These are phyloP conservation scores for Mycena chlorophos DNA, from an alignment of 768 basidiomycete species.

Conservation along the genomic window DNA sequence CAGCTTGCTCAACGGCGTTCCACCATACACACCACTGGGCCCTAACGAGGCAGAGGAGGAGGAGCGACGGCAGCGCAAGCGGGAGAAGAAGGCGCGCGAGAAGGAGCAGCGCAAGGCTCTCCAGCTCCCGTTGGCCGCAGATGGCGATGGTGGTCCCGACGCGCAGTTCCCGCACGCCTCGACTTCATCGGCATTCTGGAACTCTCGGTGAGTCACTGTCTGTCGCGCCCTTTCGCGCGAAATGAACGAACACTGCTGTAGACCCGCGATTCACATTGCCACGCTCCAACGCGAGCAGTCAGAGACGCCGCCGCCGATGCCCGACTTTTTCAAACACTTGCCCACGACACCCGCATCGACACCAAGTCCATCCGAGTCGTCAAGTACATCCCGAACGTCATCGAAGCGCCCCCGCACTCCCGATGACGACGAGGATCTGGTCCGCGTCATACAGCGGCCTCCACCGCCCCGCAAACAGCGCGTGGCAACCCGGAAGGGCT, in stretches of 20 bases:
- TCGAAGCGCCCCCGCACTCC: slow-evolving; percentile 81
- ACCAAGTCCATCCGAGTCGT: slow-evolving; percentile 74
- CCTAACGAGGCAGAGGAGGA: slow-evolving; percentile 53
- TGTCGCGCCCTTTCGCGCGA: slow-evolving; percentile 26
- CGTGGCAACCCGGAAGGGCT: slow-evolving; percentile 71
- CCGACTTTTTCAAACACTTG: slow-evolving; percentile 36
- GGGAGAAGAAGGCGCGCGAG: slow-evolving; percentile 54
- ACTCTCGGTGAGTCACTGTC: slow-evolving; percentile 1
- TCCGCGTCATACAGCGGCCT: slow-evolving; percentile 25
- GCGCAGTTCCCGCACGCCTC: background rate
- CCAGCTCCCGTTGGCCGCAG: slow-evolving; percentile 25
- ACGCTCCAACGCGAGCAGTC: slow-evolving; percentile 70
- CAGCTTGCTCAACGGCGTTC: slow-evolving; percentile 74
- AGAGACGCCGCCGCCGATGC: slow-evolving; percentile 69
- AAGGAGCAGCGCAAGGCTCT: slow-evolving; percentile 46
- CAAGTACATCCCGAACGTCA: slow-evolving; percentile 71
- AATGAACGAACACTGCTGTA: slow-evolving; percentile 41
- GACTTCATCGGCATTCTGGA: background rate
- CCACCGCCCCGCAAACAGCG: slow-evolving; percentile 56
- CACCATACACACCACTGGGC: slow-evolving; percentile 57
- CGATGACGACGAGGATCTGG: slow-evolving; percentile 53
- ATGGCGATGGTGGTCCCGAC: slow-evolving; percentile 10
- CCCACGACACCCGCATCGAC: slow-evolving; percentile 70
- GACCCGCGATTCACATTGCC: slow-evolving; percentile 74
- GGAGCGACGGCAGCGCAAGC: slow-evolving; percentile 53